These are phyloP conservation scores for Streptanthus diversifolius DNA, from an alignment of 345 rosid genomes.

Conservation along the genomic window DNA sequence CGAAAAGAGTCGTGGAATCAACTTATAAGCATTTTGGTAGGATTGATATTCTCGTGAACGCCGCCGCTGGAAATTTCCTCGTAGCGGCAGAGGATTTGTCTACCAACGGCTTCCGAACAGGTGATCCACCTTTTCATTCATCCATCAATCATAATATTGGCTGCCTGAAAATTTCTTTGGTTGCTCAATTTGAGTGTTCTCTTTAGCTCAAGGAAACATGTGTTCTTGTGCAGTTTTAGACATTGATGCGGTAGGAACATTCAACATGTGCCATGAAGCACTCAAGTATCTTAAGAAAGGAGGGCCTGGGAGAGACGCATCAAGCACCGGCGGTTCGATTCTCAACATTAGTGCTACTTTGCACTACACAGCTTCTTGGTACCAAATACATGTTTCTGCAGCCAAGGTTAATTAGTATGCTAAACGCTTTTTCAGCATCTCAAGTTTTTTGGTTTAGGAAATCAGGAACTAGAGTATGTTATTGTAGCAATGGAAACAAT, in stretches of 20 bases:
- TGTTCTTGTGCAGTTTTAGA: constrained; percentile 56
- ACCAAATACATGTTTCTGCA: constrained; percentile 81
- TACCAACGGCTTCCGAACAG: constrained; percentile 80
- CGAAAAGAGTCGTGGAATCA: constrained; percentile 63
- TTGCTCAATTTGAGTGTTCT: not conserved
- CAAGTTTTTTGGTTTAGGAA: not conserved
- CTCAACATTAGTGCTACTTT: constrained; percentile 76
- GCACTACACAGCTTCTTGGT: constrained; percentile 78
- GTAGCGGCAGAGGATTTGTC: constrained; percentile 77
- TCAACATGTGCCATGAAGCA: constrained; percentile 66
- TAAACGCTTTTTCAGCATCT: not conserved
- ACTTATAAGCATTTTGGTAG: constrained; percentile 58
- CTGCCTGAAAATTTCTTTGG: not conserved
- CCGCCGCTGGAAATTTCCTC: constrained; percentile 84
- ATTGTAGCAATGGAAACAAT: not conserved
- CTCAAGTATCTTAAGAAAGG: constrained; percentile 71
- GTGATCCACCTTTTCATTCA: constrained; percentile 22
- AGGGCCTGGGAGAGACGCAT: constrained; percentile 49
- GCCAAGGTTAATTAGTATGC: constrained; percentile 52
- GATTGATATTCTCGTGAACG: constrained; percentile 69
- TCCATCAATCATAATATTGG: not conserved
- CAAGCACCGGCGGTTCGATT: constrained; percentile 44
- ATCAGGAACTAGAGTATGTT: not conserved
- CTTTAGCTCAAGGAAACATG: not conserved
- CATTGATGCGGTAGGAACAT: constrained; percentile 78